Percentiles rank a stretch among this genome's conserved stretches.
phyloP scores from a whole-genome alignment of 2,329 filamentous ascomycete species.

The Penicillium janthinellum region DNA sequence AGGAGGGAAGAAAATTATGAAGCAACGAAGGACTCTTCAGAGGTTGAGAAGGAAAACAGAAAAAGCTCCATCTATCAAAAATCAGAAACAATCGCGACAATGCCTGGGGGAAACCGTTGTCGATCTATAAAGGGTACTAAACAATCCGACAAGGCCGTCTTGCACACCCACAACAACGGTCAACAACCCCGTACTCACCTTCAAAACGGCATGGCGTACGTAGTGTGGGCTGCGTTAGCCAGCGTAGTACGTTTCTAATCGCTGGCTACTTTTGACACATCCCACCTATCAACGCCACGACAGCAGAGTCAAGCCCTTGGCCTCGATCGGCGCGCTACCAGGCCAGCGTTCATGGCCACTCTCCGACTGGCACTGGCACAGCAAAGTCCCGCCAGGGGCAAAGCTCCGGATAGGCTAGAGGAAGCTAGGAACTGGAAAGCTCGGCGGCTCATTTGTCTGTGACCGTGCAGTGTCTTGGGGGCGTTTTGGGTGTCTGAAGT shows the following conservation, averaged over 20 bases:
- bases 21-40: slow-evolving; percentile 4
- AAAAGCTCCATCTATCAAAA: slow-evolving; percentile 14
- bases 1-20: slow-evolving; percentile 9
- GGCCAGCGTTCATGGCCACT: slow-evolving; percentile 1
- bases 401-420: slow-evolving; percentile 2
- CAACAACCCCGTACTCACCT: not conserved
- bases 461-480: slow-evolving; percentile 9
- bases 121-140: slow-evolving; percentile 20
- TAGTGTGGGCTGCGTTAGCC: slow-evolving; percentile 3
- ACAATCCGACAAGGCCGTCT: not conserved
- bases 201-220: not conserved
- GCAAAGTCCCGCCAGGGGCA: slow-evolving; percentile 10
- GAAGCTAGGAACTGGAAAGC: not conserved
- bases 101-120: slow-evolving; percentile 6
- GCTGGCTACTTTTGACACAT: not conserved
- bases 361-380: slow-evolving; percentile 16
- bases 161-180: no score
- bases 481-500: slow-evolving; percentile 12
- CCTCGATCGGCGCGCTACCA: slow-evolving; percentile 13
- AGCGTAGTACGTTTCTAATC: slow-evolving; percentile 13
- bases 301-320: slow-evolving; percentile 12
- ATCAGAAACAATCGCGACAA: slow-evolving; percentile 10
- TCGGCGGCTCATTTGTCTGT: slow-evolving; percentile 22
- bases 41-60: slow-evolving; percentile 4
- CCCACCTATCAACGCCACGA: slow-evolving; percentile 18